These are phyloP conservation scores for Dothistroma pini DNA, from an alignment of 2,329 filamentous ascomycete genomes.

Conservation along the genomic window DNA sequence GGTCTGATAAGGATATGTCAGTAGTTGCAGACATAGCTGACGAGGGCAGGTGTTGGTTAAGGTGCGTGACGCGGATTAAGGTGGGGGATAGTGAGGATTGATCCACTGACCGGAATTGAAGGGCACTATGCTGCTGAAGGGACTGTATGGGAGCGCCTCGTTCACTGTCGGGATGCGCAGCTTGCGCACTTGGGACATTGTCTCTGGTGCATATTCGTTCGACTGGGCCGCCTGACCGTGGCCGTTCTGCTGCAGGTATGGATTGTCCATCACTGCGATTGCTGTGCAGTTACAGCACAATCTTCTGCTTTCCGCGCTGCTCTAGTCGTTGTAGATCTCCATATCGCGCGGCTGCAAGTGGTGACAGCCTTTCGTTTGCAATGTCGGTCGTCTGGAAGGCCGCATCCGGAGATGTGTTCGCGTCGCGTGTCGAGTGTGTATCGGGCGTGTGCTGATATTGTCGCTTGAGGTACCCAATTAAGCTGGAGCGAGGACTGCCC, in stretches of 20 bases:
- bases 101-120: conserved; percentile 64
- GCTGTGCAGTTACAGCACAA: not conserved
- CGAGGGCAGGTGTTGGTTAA: not conserved
- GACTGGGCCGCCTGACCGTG: conserved; percentile 13
- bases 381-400: conserved; percentile 5
- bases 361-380: not conserved
- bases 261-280: conserved; percentile 14
- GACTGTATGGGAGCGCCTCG: conserved; percentile 77
- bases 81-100: conserved; percentile 9
- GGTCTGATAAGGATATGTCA: conserved; percentile 33
- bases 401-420: conserved; percentile 7
- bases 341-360: not conserved
- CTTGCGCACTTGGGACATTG: conserved; percentile 10
- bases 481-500: not conserved
- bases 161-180: conserved; percentile 52
- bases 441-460: not conserved
- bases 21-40: not conserved
- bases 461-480: not conserved
- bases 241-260: not conserved
- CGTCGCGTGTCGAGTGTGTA: not conserved
- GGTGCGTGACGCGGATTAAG: not conserved
- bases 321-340: not conserved
- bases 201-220: conserved; percentile 15
- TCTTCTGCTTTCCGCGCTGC: not conserved
- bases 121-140: conserved; percentile 74